A percentile compares a stretch with the other conserved stretches of the same genome.
phyloP scores from a whole-genome alignment of 2,329 filamentous ascomycete species.

The Aureobasidium sp. region DNA sequence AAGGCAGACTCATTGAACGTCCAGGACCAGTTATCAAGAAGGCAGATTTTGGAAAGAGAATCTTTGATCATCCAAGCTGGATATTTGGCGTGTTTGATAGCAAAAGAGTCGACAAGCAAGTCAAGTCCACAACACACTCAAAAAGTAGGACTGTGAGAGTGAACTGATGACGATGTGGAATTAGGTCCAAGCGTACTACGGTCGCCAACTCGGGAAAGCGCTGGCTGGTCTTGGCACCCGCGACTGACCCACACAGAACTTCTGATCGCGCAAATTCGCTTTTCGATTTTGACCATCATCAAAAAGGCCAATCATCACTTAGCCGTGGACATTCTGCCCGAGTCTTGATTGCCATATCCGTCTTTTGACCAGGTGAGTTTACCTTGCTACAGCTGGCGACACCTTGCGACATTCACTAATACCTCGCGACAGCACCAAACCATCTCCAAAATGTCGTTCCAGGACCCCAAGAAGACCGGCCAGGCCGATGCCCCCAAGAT shows the following conservation, averaged over 20 bases:
- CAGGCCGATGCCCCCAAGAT: slow-evolving; percentile 87
- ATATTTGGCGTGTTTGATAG: not conserved
- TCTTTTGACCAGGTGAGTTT: slow-evolving; percentile 7
- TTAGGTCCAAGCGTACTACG: not conserved
- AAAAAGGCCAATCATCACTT: slow-evolving; percentile 45
- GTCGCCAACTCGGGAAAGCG: slow-evolving; percentile 1
- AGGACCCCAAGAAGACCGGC: slow-evolving; percentile 84
- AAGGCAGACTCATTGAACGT: slow-evolving; percentile 50
- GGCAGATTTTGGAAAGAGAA: too few relatives aligned
- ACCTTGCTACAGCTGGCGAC: not conserved
- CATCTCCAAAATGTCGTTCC: slow-evolving; percentile 71
- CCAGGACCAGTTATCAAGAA: not conserved
- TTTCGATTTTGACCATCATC: not conserved
- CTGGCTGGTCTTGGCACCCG: not conserved
- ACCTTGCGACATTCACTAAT: slow-evolving; percentile 14
- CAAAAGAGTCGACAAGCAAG: not conserved
- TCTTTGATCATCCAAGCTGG: not conserved
- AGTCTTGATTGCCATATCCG: slow-evolving; percentile 40
- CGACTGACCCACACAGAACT: not conserved
- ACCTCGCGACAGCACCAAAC: slow-evolving; percentile 23
- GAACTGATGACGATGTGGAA: not conserved
- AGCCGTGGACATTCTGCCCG: slow-evolving; percentile 39
- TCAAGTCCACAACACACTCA: not conserved
- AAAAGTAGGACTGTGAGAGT: not conserved
- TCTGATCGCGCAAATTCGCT: not conserved